Evolutionary conservation across 495 filamentous ascomycete species (phyloP).

Genomic region (Penicillium cosmopolitanum): DNA sequence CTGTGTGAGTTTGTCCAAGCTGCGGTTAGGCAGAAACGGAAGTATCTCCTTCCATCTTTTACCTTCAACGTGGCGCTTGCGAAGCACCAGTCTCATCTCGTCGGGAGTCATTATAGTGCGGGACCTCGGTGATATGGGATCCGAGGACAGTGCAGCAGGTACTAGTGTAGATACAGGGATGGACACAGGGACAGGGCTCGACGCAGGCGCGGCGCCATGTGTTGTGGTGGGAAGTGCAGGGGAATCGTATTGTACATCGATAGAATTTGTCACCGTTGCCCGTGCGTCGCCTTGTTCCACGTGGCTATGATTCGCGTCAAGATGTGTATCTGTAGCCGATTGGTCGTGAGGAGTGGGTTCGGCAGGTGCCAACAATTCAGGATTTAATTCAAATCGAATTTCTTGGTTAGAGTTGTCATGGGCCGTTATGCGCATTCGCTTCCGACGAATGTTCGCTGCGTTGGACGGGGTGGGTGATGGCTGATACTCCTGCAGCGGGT

Average conservation of each 20-base stretch:
- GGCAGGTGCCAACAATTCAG: constrained; percentile 2
- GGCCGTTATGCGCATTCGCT: constrained; percentile 14
- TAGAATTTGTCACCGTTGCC: constrained; percentile 43
- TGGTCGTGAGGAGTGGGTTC: constrained; percentile 7
- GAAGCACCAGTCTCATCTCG: constrained; percentile 38
- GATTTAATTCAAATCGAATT: constrained; percentile 1
- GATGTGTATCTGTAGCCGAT: constrained; percentile 18
- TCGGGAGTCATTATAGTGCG: constrained; percentile 32
- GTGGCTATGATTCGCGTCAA: constrained; percentile 7
- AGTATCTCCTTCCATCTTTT: constrained; percentile 39
- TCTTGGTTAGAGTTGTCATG: not conserved
- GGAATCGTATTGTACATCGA: constrained; percentile 12
- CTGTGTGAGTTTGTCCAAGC: constrained; percentile 21
- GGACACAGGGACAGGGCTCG: not conserved
- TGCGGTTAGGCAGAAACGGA: constrained; percentile 32
- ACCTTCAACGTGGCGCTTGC: constrained; percentile 34
- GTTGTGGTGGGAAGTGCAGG: constrained; percentile 7
- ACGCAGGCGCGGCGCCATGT: constrained; percentile 1
- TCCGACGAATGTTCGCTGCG: constrained; percentile 28
- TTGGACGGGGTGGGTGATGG: constrained; percentile 38
- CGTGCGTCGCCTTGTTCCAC: constrained; percentile 53
- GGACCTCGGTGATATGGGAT: constrained; percentile 24
- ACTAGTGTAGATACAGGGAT: not conserved
- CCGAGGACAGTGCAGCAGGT: constrained; percentile 5
- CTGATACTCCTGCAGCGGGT: constrained; percentile 48